These are phyloP conservation scores for Datisca glomerata DNA, from an alignment of 306 rosid species.

Conservation along the genomic window DNA sequence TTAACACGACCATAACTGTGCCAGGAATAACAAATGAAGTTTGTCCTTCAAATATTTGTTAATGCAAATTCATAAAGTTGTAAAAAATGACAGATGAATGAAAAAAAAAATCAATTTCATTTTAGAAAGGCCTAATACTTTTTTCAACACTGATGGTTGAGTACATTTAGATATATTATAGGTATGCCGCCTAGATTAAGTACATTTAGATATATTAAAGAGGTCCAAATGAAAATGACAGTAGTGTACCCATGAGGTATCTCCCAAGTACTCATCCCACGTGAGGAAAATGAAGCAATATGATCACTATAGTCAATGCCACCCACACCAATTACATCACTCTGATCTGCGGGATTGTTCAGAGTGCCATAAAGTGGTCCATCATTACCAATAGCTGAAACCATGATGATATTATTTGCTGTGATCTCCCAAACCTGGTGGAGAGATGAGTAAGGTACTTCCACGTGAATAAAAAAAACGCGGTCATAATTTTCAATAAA, in stretches of 20 bases:
- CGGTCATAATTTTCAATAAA: neutral
- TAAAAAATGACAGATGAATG: no score
- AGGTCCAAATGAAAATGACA: neutral
- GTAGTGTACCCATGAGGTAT: constrained; percentile 80
- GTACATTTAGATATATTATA: no score
- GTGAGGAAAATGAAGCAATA: constrained; percentile 96
- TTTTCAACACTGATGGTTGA: no score
- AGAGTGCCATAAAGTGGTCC: constrained; percentile 97
- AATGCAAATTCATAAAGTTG: no score
- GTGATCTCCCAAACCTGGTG: constrained; percentile 93
- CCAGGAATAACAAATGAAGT: neutral
- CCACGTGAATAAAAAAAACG: no score
- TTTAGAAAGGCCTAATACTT: no score
- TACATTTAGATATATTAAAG: no score
- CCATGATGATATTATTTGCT: constrained; percentile 92
- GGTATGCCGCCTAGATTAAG: no score
- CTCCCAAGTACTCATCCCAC: constrained; percentile 99
- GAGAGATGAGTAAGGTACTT: constrained; percentile 13
- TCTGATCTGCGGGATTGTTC: constrained; percentile 97
- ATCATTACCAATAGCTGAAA: constrained; percentile 97
- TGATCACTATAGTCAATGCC: constrained; percentile 97
- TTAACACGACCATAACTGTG: constrained; percentile 84
- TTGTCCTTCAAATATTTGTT: neutral
- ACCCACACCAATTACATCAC: constrained; percentile 94
- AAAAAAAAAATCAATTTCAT: no score